phyloP scores from a whole-genome alignment of 257 asterid genomes.

The Primulina huaijiensis region DNA sequence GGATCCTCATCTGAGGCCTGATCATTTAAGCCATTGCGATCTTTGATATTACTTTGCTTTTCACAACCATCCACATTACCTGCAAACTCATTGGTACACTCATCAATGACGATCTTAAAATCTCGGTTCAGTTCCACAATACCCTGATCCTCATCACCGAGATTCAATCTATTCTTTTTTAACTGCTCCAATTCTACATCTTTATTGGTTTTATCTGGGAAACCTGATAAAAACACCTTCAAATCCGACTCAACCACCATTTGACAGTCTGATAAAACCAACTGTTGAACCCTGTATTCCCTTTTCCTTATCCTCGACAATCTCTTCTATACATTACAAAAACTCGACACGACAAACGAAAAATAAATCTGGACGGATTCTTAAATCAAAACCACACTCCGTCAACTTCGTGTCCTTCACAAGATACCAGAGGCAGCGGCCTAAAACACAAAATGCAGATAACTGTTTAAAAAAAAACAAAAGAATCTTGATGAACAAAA shows the following conservation, averaged over 20 bases:
- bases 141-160: slow-evolving; percentile 26
- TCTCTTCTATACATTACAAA: slow-evolving; percentile 33
- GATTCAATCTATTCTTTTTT: slow-evolving; percentile 28
- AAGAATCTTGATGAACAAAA: slow-evolving; percentile 37
- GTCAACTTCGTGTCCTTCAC: slow-evolving; percentile 55
- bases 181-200: slow-evolving; percentile 28
- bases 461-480: slow-evolving; percentile 31
- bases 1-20: slow-evolving; percentile 22
- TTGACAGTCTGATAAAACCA: slow-evolving; percentile 24
- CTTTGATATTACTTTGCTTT: slow-evolving; percentile 15
- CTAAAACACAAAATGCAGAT: slow-evolving; percentile 34
- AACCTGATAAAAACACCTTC: slow-evolving; percentile 36
- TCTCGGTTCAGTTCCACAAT: slow-evolving; percentile 20
- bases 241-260: slow-evolving; percentile 55
- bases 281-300: slow-evolving; percentile 11
- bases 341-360: slow-evolving; percentile 47
- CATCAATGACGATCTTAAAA: slow-evolving; percentile 20
- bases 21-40: slow-evolving; percentile 23
- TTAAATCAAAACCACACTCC: slow-evolving; percentile 49
- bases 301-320: slow-evolving; percentile 23
- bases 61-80: slow-evolving; percentile 23
- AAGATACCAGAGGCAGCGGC: slow-evolving; percentile 58
- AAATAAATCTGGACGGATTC: slow-evolving; percentile 44
- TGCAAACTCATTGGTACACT: slow-evolving; percentile 1
- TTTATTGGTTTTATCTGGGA: slow-evolving; percentile 37